A percentile compares a stretch with the other conserved stretches of the same genome.
phyloP scores from a whole-genome alignment of 805 yeast species.

The Metschnikowia borealis region DNA sequence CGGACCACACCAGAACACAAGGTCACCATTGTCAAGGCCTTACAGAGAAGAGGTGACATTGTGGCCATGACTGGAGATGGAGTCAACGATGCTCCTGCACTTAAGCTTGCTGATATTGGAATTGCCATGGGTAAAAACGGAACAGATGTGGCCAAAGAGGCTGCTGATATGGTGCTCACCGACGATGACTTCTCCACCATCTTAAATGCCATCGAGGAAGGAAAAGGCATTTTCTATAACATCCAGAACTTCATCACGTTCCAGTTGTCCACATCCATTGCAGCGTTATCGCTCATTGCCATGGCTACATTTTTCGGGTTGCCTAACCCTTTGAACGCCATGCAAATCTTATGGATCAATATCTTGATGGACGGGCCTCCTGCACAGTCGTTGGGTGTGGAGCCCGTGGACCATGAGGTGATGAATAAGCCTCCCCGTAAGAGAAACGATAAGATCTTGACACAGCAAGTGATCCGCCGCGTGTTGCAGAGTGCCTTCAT shows the following conservation, averaged over 20 bases:
- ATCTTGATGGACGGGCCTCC: conserved; percentile 99
- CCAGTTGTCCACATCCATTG: conserved; percentile 93
- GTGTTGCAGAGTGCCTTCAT: conserved; percentile 73
- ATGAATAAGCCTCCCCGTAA: conserved; percentile 96
- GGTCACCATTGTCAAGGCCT: conserved; percentile 81
- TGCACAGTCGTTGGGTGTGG: conserved; percentile 95
- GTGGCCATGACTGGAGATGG: conserved; percentile 99
- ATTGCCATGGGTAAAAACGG: conserved; percentile 92
- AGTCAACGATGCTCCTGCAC: conserved; percentile 97
- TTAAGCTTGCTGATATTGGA: conserved; percentile 93
- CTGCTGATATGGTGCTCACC: conserved; percentile 95
- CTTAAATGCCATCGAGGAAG: conserved; percentile 90
- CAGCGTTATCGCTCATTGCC: conserved; percentile 87
- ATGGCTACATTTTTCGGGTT: conserved; percentile 80
- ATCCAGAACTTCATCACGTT: conserved; percentile 93
- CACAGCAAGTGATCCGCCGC: conserved; percentile 62
- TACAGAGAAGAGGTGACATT: conserved; percentile 86
- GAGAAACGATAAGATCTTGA: conserved; percentile 79
- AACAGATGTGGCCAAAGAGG: conserved; percentile 97
- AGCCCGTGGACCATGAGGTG: conserved; percentile 93
- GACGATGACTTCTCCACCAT: conserved; percentile 97
- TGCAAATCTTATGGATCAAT: conserved; percentile 98
- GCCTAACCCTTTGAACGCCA: conserved; percentile 93
- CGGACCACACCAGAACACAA: conserved; percentile 95
- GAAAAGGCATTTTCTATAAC: conserved; percentile 94